Evolutionary conservation across 345 rosid species (phyloP), one percentile per base, ranked within the genome.

Genomic region (Bruguiera parviflora): DNA sequence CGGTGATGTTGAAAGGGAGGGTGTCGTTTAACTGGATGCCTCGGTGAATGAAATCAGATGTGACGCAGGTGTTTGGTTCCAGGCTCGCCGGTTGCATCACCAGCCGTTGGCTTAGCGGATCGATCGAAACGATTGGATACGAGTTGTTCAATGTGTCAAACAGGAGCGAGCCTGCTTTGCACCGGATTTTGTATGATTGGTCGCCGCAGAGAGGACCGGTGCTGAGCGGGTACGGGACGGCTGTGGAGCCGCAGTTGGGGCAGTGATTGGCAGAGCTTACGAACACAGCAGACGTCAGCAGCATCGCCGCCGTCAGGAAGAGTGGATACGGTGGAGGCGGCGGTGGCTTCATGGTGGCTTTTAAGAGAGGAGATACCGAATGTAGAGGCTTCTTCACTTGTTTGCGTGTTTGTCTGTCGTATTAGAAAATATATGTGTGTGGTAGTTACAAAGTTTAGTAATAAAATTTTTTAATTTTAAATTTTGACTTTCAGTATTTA

Each of bases 181-280:
- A 86, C 19, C 74, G 73, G 64, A 84, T 64, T 62, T 69, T 77
- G 83, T 86, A 84, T 0, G 64, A 67, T 46, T 73, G 86, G 68
- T 84, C 86, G 24, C 90, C 86, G 71, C 88, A 86, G 15, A 59
- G 58, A 37, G 83, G 69, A 8, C 65, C 57, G 0, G 85, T 85
- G 72, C 86, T 83, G 31, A 85, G 77, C 1, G 89, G 89, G 64
- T 84, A 84, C 0, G 88, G 88, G 20, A 84, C 86, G 9, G 75
- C 46, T 9, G 59, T 64, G 71, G 71, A 8, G 60, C 88, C 88
- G 51, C 88, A 85, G 81, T 46, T n/a, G 7, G 86, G 84, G 66
- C 86, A 85, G 21, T 57, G 84, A 29, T 47, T 57, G 64, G 69
- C 74, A 1, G 80, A 63, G 15, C 58, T 6, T 24, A 67, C 37